phyloP scores from a whole-genome alignment of 257 asterid species.

The Gentiana dahurica region DNA sequence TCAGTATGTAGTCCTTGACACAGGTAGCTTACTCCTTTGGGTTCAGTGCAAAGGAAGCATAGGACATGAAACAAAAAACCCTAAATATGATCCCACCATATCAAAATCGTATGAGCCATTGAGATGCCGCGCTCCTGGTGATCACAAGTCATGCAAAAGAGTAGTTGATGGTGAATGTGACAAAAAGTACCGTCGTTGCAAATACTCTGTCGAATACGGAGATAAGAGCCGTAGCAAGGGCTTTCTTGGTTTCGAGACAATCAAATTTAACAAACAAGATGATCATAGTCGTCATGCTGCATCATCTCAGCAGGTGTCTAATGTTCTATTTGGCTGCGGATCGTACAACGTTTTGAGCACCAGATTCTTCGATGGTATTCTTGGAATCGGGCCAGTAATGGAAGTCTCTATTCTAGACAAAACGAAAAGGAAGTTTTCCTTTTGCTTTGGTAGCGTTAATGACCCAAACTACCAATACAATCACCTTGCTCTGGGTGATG shows the following conservation, averaged over 20 bases:
- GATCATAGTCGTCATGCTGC: not conserved
- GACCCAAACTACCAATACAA: not conserved
- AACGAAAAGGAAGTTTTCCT: not conserved
- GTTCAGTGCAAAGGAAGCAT: not conserved
- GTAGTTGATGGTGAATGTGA: not conserved
- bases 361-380: not conserved
- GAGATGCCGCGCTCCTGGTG: not conserved
- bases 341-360: not conserved
- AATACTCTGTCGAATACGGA: not conserved
- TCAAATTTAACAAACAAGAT: not conserved
- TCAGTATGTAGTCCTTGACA: not conserved
- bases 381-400: not conserved
- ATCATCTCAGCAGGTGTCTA: not conserved
- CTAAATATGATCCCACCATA: conserved; percentile 6
- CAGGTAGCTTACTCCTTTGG: not conserved
- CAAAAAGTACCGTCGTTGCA: too few species aligned
- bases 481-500: not conserved
- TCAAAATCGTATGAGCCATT: conserved; percentile 3
- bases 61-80: not conserved
- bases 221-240: not conserved
- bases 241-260: not conserved
- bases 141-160: not conserved
- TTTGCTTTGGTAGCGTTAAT: not conserved
- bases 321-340: not conserved
- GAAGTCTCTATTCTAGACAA: not conserved